These are phyloP conservation scores for Lachnellula cervina DNA, from an alignment of 2,329 filamentous ascomycete genomes.

Conservation along the genomic window DNA sequence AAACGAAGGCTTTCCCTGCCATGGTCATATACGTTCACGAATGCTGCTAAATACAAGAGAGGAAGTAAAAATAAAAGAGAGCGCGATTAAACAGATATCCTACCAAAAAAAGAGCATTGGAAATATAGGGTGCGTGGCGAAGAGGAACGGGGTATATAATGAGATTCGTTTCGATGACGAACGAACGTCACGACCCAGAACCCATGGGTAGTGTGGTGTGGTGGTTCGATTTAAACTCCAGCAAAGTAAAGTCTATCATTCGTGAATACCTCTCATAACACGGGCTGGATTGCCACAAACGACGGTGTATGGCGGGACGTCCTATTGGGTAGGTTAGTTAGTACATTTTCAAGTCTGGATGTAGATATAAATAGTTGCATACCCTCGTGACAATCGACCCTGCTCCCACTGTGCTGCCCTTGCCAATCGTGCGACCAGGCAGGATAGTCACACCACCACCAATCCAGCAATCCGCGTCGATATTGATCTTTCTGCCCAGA, in stretches of 20 bases:
- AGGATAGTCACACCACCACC: slow-evolving; percentile 58
- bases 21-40: slow-evolving; percentile 2
- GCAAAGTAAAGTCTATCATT: slow-evolving; percentile 1
- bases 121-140: not conserved
- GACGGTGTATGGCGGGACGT: slow-evolving; percentile 33
- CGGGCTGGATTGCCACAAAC: slow-evolving; percentile 32
- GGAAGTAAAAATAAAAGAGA: not conserved
- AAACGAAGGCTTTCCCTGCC: not conserved
- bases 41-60: slow-evolving; percentile 6
- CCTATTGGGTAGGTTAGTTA: slow-evolving; percentile 19
- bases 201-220: not conserved
- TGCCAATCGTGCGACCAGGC: slow-evolving; percentile 49
- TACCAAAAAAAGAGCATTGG: not conserved
- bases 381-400: slow-evolving; percentile 52
- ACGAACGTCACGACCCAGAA: not conserved
- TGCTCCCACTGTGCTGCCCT: slow-evolving; percentile 47
- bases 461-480: slow-evolving; percentile 69
- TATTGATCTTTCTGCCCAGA: slow-evolving; percentile 65
- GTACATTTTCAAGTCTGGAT: not conserved
- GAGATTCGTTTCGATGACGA: slow-evolving; percentile 3
- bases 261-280: slow-evolving; percentile 29
- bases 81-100: not conserved
- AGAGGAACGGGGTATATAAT: slow-evolving; percentile 8
- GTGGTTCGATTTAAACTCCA: not conserved
- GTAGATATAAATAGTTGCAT: slow-evolving; percentile 26